Evolutionary conservation across 163 green algal species (phyloP), one percentile per base, ranked within the genome.

Genomic region (Volvox carteri): DNA sequence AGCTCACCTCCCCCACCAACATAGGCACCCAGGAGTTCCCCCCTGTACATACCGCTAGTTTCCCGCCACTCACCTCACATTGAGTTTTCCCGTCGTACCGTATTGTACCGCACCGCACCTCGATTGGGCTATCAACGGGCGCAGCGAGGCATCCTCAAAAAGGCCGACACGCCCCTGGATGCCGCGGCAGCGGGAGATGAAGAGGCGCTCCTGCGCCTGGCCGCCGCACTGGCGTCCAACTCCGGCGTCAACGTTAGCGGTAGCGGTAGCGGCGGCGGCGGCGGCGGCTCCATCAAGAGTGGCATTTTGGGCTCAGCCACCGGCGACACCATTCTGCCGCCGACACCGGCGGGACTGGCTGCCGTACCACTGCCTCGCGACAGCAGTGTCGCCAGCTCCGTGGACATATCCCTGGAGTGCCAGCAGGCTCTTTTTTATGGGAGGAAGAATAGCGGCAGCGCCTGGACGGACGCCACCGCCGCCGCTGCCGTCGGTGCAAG

Each of bases 61-160:
- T n/a, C n/a, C n/a, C n/a, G n/a, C n/a, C n/a, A n/a, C n/a, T n/a
- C n/a, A n/a, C n/a, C n/a, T n/a, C n/a, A n/a, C n/a, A n/a, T n/a
- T n/a, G n/a, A n/a, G n/a, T n/a, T n/a, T n/a, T n/a, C n/a, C n/a
- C n/a, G n/a, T n/a, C n/a, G n/a, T n/a, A n/a, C n/a, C n/a, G n/a
- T n/a, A n/a, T n/a, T n/a, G n/a, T n/a, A n/a, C n/a, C n/a, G n/a
- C n/a, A n/a, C n/a, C n/a, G n/a, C n/a, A n/a, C n/a, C n/a, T n/a
- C n/a, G n/a, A n/a, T n/a, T n/a, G n/a, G n/a, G n/a, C n/a, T n/a
- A n/a, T n/a, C n/a, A n/a, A n/a, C n/a, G n/a, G n/a, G n/a, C 46
- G 73, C 77, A 85, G 77, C 33, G 77, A 6, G 52, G 50, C 19
- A 85, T 85, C 52, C 77, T 85, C 3, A 85, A 85, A 18, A 85